A percentile compares a stretch with the other conserved stretches of the same genome.
phyloP scores from a whole-genome alignment of 2,329 filamentous ascomycete genomes.

The Aspergillus cejpii region DNA sequence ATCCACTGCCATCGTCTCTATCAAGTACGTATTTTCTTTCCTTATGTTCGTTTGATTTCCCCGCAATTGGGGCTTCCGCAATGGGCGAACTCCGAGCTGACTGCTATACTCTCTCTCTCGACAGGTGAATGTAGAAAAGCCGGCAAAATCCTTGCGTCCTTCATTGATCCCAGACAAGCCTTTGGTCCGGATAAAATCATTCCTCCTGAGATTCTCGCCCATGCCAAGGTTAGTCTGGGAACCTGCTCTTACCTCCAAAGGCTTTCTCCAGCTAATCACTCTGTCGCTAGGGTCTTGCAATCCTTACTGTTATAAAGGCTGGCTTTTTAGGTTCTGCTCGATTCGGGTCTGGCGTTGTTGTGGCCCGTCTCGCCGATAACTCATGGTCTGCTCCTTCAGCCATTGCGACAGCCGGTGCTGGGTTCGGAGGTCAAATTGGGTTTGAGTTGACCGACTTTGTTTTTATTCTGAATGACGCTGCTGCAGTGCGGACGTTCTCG shows the following conservation, averaged over 20 bases:
- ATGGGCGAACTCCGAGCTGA: slow-evolving; percentile 24
- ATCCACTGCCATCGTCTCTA: slow-evolving; percentile 45
- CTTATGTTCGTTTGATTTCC: slow-evolving; percentile 19
- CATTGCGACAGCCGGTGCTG: slow-evolving; percentile 44
- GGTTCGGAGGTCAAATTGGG: slow-evolving; percentile 47
- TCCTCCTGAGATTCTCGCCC: slow-evolving; percentile 77
- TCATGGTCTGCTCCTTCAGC: slow-evolving; percentile 47
- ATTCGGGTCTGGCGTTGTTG: slow-evolving; percentile 46
- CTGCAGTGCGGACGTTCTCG: slow-evolving; percentile 86
- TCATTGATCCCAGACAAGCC: slow-evolving; percentile 85
- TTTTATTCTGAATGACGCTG: slow-evolving; percentile 91
- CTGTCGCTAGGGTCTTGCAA: slow-evolving; percentile 40
- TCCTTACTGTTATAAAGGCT: slow-evolving; percentile 46
- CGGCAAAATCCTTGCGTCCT: slow-evolving; percentile 88
- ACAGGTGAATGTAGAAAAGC: slow-evolving; percentile 96
- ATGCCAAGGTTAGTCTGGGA: slow-evolving; percentile 64
- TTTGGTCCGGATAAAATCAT: slow-evolving; percentile 98
- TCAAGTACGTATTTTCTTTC: slow-evolving; percentile 35
- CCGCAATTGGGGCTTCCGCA: slow-evolving; percentile 26
- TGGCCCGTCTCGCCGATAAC: slow-evolving; percentile 45
- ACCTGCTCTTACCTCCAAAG: not conserved
- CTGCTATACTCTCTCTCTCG: slow-evolving; percentile 20
- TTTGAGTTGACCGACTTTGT: slow-evolving; percentile 64
- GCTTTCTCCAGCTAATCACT: slow-evolving; percentile 8
- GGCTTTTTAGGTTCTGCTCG: slow-evolving; percentile 47